phyloP scores from a whole-genome alignment of 768 basidiomycete species.

The Dictyophora rubrovolvata region DNA sequence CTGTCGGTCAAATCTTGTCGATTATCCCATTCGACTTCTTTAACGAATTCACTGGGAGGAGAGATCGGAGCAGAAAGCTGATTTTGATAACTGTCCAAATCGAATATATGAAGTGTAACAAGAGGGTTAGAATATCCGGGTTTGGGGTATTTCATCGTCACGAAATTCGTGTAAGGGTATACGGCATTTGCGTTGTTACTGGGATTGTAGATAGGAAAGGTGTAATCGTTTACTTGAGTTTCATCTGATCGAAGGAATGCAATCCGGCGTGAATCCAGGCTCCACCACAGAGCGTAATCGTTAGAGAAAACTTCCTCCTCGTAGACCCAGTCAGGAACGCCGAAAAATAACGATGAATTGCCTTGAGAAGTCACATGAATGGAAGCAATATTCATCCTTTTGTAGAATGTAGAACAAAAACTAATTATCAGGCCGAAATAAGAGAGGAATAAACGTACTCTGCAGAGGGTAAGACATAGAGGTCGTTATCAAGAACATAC shows the following conservation, averaged over 20 bases:
- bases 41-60: slow-evolving; percentile 25
- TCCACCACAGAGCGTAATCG: slow-evolving; percentile 84
- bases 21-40: slow-evolving; percentile 58
- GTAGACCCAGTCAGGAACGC: slow-evolving; percentile 96
- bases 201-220: slow-evolving; percentile 88
- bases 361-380: slow-evolving; percentile 79
- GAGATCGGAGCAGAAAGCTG: slow-evolving; percentile 17
- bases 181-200: slow-evolving; percentile 57
- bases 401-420: background rate
- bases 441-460: slow-evolving; percentile 32
- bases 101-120: slow-evolving; percentile 75
- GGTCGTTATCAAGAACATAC: slow-evolving; percentile 76
- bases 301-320: slow-evolving; percentile 79
- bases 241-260: slow-evolving; percentile 88
- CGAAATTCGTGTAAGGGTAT: slow-evolving; percentile 61
- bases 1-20: slow-evolving; percentile 50
- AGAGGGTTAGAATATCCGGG: slow-evolving; percentile 85
- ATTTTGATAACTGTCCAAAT: slow-evolving; percentile 44
- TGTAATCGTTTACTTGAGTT: slow-evolving; percentile 75
- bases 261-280: slow-evolving; percentile 47
- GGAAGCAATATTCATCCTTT: slow-evolving; percentile 30
- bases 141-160: slow-evolving; percentile 75
- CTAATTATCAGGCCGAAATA: background rate
- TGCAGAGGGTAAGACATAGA: slow-evolving; percentile 71
- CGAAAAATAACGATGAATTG: slow-evolving; percentile 79